A percentile compares a stretch with the other conserved stretches of the same genome.
These are phyloP conservation scores for Ophiostoma montium DNA, from an alignment of 2,329 filamentous ascomycete species.

Conservation along the genomic window DNA sequence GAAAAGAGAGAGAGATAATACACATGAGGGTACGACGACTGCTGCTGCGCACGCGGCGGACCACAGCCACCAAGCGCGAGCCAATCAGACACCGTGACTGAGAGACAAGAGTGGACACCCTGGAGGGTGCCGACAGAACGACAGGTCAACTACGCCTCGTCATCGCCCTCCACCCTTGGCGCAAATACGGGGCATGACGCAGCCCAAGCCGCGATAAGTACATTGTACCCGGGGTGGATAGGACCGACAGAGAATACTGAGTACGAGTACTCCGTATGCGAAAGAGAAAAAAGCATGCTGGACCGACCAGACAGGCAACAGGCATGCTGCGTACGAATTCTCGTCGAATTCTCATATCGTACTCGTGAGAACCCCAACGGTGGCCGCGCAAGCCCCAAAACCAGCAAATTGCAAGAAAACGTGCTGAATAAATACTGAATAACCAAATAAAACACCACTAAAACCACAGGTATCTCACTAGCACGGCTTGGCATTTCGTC, in stretches of 20 bases:
- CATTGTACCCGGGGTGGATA: too few relatives aligned
- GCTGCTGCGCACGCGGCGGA: constrained; percentile 2
- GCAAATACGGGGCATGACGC: not conserved
- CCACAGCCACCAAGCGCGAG: constrained; percentile 3
- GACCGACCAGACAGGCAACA: too few relatives aligned
- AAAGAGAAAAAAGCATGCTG: too few relatives aligned
- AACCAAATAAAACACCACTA: not conserved
- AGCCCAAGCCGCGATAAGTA: too few relatives aligned
- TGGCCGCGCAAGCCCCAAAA: too few relatives aligned
- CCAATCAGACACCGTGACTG: not conserved
- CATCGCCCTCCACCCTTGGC: constrained; percentile 9
- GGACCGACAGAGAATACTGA: too few relatives aligned
- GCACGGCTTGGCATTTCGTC: constrained; percentile 4
- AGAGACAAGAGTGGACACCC: not conserved
- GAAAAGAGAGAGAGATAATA: too few relatives aligned
- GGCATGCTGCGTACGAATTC: too few relatives aligned
- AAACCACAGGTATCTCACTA: not conserved
- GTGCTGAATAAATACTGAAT: not conserved
- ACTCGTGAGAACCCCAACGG: too few relatives aligned
- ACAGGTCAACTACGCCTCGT: constrained; percentile 12
- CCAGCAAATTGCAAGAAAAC: not conserved
- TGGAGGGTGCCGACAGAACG: not conserved
- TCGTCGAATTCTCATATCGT: too few relatives aligned
- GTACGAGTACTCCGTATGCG: too few relatives aligned
- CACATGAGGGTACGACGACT: not conserved